Base-by-base conservation (phyloP, 805 yeast species). In the Candida ponderosae region DNA sequence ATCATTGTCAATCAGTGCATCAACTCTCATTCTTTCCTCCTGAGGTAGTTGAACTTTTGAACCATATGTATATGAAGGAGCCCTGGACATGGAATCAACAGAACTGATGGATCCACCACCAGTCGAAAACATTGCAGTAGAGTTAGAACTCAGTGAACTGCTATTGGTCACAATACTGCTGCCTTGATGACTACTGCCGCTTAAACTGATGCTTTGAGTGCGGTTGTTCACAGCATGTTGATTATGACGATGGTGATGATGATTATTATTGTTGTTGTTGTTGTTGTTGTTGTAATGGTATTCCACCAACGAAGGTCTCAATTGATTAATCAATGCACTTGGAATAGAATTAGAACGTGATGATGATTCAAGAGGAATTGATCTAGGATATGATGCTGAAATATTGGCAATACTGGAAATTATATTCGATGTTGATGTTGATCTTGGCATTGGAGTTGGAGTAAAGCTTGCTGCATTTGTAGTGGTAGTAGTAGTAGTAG, bases 281-380 rank as follows among this genome's bases (percentile, higher is more conserved):
- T 11, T 32, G 9, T 13, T n/a, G 18, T 24, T 32, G 29, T 28
- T 29, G 26, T 23, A 29, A 29, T 39, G 39, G 9, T 44, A 35
- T 35, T 53, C 56, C 19, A 45, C 17, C 15, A 52, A 39, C 1
- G 54, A 49, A 2, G 56, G 56, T 31, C 57, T 41, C 8, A 53
- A 31, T 19, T 53, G 51, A 6, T 45, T 34, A 4, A 45, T 42
- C 4, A 50, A 23, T 29, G 41, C 48, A 18, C 45, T 43, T 29
- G 52, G 51, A 13, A 46, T 42, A 3, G 50, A 39, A 5, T 37
- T 23, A 4, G 14, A 11, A 24, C 28, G 28, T 8, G 2, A 8
- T 13, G 28, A 11, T 24, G 28, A 24, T 24, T 24, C 28, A 11
- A 5, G 5, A 3, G 28, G 28, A 2, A 24, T 6, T 8, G 28